These are phyloP conservation scores for Aspergillus mulundensis DNA, from an alignment of 495 filamentous ascomycete genomes.

Conservation along the genomic window DNA sequence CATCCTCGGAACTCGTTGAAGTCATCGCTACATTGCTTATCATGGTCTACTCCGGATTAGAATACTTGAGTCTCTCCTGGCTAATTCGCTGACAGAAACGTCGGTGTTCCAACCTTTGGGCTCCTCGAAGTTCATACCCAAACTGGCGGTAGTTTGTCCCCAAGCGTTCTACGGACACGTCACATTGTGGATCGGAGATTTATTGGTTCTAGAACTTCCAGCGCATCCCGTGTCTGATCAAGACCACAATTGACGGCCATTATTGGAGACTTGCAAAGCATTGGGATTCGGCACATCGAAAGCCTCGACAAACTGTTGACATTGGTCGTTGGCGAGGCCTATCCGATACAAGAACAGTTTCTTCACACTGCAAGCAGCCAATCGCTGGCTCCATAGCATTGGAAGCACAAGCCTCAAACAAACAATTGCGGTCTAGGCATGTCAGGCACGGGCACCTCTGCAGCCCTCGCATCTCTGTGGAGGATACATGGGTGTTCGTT, in stretches of 20 bases:
- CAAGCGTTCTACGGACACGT: conserved; percentile 15
- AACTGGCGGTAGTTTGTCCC: background rate
- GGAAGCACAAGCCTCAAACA: background rate
- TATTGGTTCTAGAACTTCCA: conserved; percentile 10
- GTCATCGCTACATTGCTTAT: background rate
- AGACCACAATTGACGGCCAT: conserved; percentile 7
- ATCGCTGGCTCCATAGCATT: conserved; percentile 1
- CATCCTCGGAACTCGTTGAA: background rate
- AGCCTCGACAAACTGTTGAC: conserved; percentile 18
- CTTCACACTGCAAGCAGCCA: background rate
- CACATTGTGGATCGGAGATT: conserved; percentile 18
- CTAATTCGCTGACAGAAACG: background rate
- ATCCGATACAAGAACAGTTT: conserved; percentile 13
- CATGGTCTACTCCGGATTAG: background rate
- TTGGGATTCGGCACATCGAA: conserved; percentile 19
- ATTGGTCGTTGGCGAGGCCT: conserved; percentile 16
- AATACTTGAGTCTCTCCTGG: background rate
- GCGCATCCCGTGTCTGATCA: conserved; percentile 13
- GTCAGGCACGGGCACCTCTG: conserved; percentile 10
- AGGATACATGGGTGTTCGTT: conserved; percentile 2
- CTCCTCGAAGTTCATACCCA: background rate
- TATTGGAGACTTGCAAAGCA: conserved; percentile 13
- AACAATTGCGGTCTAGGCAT: conserved; percentile 1
- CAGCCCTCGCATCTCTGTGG: background rate
- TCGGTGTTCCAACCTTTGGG: background rate